A percentile compares a stretch with the other conserved stretches of the same genome.
These are phyloP conservation scores for Ustilago cynodontis DNA, from an alignment of 1,284 basidiomycete genomes.

Conservation along the genomic window DNA sequence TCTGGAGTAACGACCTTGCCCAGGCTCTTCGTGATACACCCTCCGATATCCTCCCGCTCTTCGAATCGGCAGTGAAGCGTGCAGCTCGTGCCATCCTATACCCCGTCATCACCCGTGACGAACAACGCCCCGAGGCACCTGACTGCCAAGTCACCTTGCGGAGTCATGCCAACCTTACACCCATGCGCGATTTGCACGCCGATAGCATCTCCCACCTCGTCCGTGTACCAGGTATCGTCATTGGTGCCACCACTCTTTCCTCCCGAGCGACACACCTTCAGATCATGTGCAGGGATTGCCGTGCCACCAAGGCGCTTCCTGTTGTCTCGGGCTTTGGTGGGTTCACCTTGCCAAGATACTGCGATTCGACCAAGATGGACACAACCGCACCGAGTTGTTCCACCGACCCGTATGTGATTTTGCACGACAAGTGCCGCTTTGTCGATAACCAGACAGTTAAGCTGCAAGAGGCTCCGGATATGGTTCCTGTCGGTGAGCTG, in stretches of 20 bases:
- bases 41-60: conserved; percentile 85
- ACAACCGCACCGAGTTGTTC: conserved; percentile 86
- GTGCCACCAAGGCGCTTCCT: conserved; percentile 77
- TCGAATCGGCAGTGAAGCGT: conserved; percentile 65
- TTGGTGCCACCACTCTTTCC: conserved; percentile 92
- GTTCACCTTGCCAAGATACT: conserved; percentile 71
- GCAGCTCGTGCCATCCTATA: conserved; percentile 66
- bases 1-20: conserved; percentile 93
- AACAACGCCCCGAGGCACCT: conserved; percentile 72
- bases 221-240: conserved; percentile 96
- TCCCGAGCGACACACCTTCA: conserved; percentile 92
- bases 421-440: conserved; percentile 94
- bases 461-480: conserved; percentile 97
- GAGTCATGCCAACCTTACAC: conserved; percentile 86
- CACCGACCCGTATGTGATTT: conserved; percentile 93
- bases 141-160: conserved; percentile 89
- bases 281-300: conserved; percentile 92
- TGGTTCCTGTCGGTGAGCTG: conserved; percentile 98
- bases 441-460: conserved; percentile 97
- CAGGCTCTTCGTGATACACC: conserved; percentile 90
- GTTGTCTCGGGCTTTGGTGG: conserved; percentile 89
- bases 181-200: conserved; percentile 86
- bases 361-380: conserved; percentile 62
- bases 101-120: conserved; percentile 58
- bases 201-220: conserved; percentile 95